Evolutionary conservation across 495 filamentous ascomycete genomes (phyloP), one percentile per base, ranked within the genome.

Genomic region (Cryomyces antarcticus): DNA sequence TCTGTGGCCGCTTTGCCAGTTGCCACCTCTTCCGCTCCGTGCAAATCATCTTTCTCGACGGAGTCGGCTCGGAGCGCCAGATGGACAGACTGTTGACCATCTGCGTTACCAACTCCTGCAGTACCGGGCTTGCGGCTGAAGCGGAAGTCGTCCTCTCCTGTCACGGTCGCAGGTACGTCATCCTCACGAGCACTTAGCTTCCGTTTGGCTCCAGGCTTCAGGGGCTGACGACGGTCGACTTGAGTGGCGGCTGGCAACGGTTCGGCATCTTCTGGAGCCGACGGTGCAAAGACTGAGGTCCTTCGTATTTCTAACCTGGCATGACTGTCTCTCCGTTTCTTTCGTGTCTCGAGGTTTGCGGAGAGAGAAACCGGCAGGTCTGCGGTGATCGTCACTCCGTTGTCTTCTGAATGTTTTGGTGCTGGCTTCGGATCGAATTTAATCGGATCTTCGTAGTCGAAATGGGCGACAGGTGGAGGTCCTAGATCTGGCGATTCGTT

Each of bases 401-500:
- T 36, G 36, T 49, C 46, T 28, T 33, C 37, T 12, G 44, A 58
- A 53, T 44, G 46, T 7, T 34, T 28, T 28, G 29, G 24, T 3
- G 24, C 35, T 9, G 44, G 36, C 35, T 28, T 39, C 58, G 66
- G 46, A 37, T 68, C 62, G 40, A 69, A 62, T 51, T 75, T 78
- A 28, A 72, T 70, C 0, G 71, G 62, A 42, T 75, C 72, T 37
- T 78, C 77, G 41, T 73, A 65, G 7, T 75, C 69, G 48, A 71
- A 75, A 42, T 73, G 71, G 1, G 70, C 80, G 7, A 80, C 63
- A 12, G 73, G 69, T 36, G 75, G 71, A 5, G 79, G 75, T 7
- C 74, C 76, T 36, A 80, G 61, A 35, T 80, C 77, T 0, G 77
- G 75, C 5, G 78, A 82, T 36, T 75, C 70, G 28, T 60, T 64